These are phyloP conservation scores for Botrytis pseudocinerea DNA, from an alignment of 2,329 filamentous ascomycete species.

Conservation along the genomic window DNA sequence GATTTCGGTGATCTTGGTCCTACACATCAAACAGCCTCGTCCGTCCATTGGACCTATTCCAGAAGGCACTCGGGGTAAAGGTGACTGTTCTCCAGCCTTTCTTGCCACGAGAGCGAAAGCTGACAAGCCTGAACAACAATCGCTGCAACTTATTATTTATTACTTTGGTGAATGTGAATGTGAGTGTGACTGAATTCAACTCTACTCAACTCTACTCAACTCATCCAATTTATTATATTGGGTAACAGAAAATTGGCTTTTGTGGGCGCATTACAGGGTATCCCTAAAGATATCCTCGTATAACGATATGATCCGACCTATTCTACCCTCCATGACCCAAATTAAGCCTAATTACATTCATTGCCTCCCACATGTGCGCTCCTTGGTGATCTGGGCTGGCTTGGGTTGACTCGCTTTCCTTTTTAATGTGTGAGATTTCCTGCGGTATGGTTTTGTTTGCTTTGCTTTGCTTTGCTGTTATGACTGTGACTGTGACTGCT, in stretches of 20 bases:
- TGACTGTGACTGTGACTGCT: no score
- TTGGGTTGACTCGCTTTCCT: neutral
- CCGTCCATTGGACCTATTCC: neutral
- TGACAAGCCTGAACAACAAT: no score
- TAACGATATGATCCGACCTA: neutral
- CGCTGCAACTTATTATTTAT: no score
- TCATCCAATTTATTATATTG: neutral
- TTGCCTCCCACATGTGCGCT: neutral
- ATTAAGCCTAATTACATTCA: neutral
- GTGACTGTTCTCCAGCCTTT: no score
- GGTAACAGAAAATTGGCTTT: conserved; percentile 1
- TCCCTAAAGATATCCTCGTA: neutral
- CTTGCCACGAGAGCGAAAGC: no score
- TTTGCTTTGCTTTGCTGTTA: neutral
- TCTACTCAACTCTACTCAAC: neutral
- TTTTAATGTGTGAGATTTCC: neutral
- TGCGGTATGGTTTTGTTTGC: neutral
- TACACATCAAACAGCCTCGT: neutral
- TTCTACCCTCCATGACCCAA: neutral
- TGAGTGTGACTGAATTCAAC: neutral
- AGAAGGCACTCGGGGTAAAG: neutral
- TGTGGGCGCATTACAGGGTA: conserved; percentile 2
- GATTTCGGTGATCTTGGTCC: conserved; percentile 21
- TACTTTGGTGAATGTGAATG: no score
- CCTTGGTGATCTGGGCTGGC: neutral